Evolutionary conservation across 2,329 filamentous ascomycete genomes (phyloP), one percentile per base, ranked within the genome.

Genomic region (Colletotrichum tabaci): DNA sequence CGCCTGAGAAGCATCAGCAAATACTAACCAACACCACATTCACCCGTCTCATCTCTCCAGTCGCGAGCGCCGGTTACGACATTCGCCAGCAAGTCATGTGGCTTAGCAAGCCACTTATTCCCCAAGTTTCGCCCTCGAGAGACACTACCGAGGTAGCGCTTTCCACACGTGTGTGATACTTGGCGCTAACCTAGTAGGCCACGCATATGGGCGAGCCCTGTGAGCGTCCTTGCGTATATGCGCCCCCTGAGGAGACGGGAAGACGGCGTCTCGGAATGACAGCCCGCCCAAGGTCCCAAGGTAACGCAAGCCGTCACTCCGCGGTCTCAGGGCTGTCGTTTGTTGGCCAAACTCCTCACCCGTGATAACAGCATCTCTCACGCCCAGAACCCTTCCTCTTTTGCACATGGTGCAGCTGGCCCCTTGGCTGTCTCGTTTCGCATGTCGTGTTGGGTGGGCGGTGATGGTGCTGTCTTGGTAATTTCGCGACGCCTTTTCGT

Each of bases 51-150:
- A 57, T 61, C 44, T 50, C 7, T 40, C 42, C 52, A 26, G 21
- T 44, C 40, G 52, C 52, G 52, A 52, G 26, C 62, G 18, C n/a
- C 16, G 23, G 30, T 44, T 21, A 60, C 65, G 18, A 46, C 23
- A 58, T 38, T 53, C 67, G 23, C 61, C 61, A 69, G 53, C 60
- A 60, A 38, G 44, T 42, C 46, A 21, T 23, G 68, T 21, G 57
- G 68, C 68, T 53, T 38, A 68, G 65, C 58, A 69, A 64, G 69
- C 69, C 69, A 53, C 46, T 68, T 72, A 16, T n/a, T 38, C 52
- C 44, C 30, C 30, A 46, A 72, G 65, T 40, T 56, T 64, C 57
- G 53, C 69, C 65, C 66, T 72, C 60, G 53, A 40, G 53, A 69
- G 60, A 69, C 66, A 55, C 69, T 46, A 72, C 26, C 40, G 18